Conservation (phyloP, 2,329 filamentous ascomycete species). For the Mariannaea elegans region DNA sequence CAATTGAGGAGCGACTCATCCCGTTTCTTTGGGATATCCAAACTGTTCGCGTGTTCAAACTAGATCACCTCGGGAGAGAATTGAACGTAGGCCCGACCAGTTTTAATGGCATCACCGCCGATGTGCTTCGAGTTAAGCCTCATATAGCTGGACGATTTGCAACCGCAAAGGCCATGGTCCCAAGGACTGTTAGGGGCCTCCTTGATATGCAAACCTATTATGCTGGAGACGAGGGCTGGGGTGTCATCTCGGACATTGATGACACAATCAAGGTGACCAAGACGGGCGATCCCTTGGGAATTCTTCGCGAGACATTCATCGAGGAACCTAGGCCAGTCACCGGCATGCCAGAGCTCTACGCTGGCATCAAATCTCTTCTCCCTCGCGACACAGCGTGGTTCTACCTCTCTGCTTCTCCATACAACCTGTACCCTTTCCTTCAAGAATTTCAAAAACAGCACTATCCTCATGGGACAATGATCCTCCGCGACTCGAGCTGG, state of each 20-base stretch:
- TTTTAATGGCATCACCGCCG: conserved; percentile 75
- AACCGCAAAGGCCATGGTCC: conserved; percentile 59
- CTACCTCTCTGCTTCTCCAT: conserved; percentile 93
- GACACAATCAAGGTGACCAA: conserved; percentile 94
- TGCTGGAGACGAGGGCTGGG: conserved; percentile 82
- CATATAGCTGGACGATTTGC: conserved; percentile 56
- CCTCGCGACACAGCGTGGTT: conserved; percentile 78
- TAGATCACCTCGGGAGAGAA: conserved; percentile 61
- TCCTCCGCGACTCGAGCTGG: conserved; percentile 87
- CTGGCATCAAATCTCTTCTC: conserved; percentile 64
- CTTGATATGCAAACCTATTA: conserved; percentile 76
- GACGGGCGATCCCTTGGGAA: conserved; percentile 81
- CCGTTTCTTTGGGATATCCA: conserved; percentile 83
- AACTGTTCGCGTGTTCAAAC: conserved; percentile 73
- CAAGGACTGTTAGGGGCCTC: conserved; percentile 61
- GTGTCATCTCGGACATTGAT: conserved; percentile 88
- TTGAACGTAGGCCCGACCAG: conserved; percentile 75
- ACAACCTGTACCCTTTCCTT: conserved; percentile 92
- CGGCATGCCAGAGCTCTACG: conserved; percentile 89
- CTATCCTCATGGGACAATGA: conserved; percentile 81
- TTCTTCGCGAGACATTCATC: conserved; percentile 84
- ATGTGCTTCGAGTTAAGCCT: conserved; percentile 63
- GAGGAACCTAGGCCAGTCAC: conserved; percentile 74
- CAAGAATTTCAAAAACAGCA: conserved; percentile 74
- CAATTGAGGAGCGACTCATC: conserved; percentile 73